Evolutionary conservation across 2,329 filamentous ascomycete genomes (phyloP).

Genomic region (Clathrospora elynae): DNA sequence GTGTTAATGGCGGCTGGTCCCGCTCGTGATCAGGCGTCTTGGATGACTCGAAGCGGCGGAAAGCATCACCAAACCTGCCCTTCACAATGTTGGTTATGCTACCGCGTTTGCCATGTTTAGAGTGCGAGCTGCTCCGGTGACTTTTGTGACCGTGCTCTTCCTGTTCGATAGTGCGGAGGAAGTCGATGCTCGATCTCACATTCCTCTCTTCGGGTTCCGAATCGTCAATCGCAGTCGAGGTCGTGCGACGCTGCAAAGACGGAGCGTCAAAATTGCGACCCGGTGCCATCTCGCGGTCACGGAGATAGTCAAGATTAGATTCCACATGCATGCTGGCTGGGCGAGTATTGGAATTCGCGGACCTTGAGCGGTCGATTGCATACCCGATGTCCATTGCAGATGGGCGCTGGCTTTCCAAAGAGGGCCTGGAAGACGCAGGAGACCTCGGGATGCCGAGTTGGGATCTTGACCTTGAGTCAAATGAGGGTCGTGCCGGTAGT

Average conservation of each 20-base stretch:
- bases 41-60: slow-evolving; percentile 81
- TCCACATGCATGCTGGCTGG: slow-evolving; percentile 84
- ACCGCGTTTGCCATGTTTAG: slow-evolving; percentile 70
- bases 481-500: slow-evolving; percentile 47
- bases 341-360: slow-evolving; percentile 69
- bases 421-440: slow-evolving; percentile 66
- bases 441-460: slow-evolving; percentile 60
- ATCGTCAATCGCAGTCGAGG: slow-evolving; percentile 42
- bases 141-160: slow-evolving; percentile 60
- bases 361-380: slow-evolving; percentile 63
- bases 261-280: slow-evolving; percentile 41
- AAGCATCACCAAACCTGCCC: slow-evolving; percentile 90
- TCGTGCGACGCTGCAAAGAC: slow-evolving; percentile 35
- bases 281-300: slow-evolving; percentile 70
- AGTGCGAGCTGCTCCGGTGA: slow-evolving; percentile 60
- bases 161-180: slow-evolving; percentile 75
- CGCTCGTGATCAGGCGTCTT: slow-evolving; percentile 35
- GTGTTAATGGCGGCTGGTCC: slow-evolving; percentile 34
- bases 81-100: slow-evolving; percentile 77
- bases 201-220: slow-evolving; percentile 62
- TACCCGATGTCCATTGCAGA: slow-evolving; percentile 65
- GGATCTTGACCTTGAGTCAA: slow-evolving; percentile 58
- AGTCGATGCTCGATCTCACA: slow-evolving; percentile 81
- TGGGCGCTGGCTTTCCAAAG: slow-evolving; percentile 72
- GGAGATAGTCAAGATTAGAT: slow-evolving; percentile 79